Evolutionary conservation across 2,329 filamentous ascomycete species (phyloP), one percentile per base, ranked within the genome.

Genomic region (Alternaria hordeiaustralica): DNA sequence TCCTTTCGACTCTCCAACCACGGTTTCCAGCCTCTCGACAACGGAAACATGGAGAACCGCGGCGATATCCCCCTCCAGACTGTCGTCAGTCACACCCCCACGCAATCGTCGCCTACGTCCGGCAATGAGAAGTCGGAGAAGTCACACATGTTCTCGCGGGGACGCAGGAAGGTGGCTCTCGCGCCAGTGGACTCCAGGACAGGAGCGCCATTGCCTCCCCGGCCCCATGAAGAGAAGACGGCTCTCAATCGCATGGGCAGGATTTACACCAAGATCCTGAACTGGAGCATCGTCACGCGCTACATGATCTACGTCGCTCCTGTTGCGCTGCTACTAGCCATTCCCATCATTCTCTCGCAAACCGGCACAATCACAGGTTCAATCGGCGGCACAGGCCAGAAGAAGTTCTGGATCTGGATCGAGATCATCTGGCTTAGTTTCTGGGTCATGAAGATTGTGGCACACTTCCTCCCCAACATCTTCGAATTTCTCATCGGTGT

Each of bases 341-440:
- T 90, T 44, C 88, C 88, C 6, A 89, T 90, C 67, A 86, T 90
- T 63, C 80, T 90, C 15, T 87, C 87, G n/a, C 85, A 85, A 6
- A 87, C 85, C 0, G 65, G 67, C n/a, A 64, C 54, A 5, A 74
- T 71, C 21, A 72, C 65, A 11, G 69, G 83, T 73, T 36, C 78
- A 26, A 86, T 89, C 65, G 86, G 85, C 15, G 84, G 84, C 21
- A 87, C 89, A 5, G 79, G 83, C 8, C 82, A 89, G 44, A 81
- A 85, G 57, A 88, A 86, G 83, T 87, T 90, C 78, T 90, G 89
- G 79, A 84, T 84, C 18, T 90, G 88, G 88, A 80, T 90, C 41
- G 88, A 90, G 75, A 84, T 90, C 50, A 82, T 90, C 57, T 90
- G 88, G 88, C 79, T 88, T 41, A 86, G 85, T 71, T 79, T 90